Evolutionary conservation across 495 filamentous ascomycete genomes (phyloP), one percentile per base, ranked within the genome.

Genomic region (Aspergillus taichungensis): DNA sequence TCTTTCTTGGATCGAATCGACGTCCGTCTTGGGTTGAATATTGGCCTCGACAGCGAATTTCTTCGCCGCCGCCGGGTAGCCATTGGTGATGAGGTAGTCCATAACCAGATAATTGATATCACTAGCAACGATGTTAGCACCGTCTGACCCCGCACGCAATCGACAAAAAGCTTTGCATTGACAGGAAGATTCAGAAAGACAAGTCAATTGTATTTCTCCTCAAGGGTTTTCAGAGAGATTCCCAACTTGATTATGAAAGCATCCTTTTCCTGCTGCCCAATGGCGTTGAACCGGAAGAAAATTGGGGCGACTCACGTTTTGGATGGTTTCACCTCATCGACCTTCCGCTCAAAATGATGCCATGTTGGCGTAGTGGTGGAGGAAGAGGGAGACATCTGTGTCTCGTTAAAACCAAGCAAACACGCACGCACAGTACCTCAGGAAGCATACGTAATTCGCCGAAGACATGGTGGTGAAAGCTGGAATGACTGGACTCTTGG

Each of bases 201-300:
- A 86, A 85, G 80, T 83, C 74, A 78, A 77, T 71, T 72, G 73
- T 24, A 4, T 60, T 83, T 90, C 85, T 97, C 92, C 81, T 81
- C 92, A 97, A 69, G 61, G 49, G 32, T 54, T 65, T 85, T 98
- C 85, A 80, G 92, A 99, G 92, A 99, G 92, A 99, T 99, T 99
- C 94, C 92, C 92, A 97, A 91, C 91, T 91, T 91, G 82, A 82
- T 72, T 74, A 72, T 71, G 63, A 60, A 68, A 61, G 76, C 77
- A 55, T 24, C 18, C 18, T 24, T 24, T 24, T 24, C 92, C 96
- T 96, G 88, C 92, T 91, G 45, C 54, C 50, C 60, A 54, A 33
- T 45, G 52, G 34, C 12, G 28, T 24, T 14, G 40, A 37, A 14
- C 42, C 37, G 34, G 44, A 44, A 53, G 34, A 49, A 33, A 31